phyloP scores from a whole-genome alignment of 345 rosid genomes.

The Populus alba region DNA sequence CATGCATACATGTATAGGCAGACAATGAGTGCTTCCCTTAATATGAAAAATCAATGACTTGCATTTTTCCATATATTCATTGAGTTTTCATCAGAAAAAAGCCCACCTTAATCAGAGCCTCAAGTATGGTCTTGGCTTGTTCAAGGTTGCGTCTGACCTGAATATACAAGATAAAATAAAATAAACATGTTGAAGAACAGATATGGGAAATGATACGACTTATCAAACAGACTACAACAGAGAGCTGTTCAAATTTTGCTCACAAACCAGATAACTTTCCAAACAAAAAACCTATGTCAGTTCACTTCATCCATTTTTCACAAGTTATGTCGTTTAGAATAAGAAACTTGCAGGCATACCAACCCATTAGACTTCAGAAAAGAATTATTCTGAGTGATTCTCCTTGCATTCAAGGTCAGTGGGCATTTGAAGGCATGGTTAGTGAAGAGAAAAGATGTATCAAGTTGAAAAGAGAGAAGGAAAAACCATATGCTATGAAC shows the following conservation, averaged over 20 bases:
- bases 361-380: background rate
- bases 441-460: background rate
- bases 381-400: background rate
- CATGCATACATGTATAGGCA: slow-evolving; percentile 12
- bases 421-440: background rate
- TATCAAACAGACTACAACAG: background rate
- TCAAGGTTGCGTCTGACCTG: slow-evolving; percentile 98
- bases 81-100: slow-evolving; percentile 12
- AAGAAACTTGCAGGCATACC: background rate
- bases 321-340: background rate
- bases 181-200: background rate
- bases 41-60: background rate
- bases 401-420: background rate
- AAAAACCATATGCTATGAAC: background rate
- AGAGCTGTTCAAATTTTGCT: background rate
- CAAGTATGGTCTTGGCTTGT: slow-evolving; percentile 87
- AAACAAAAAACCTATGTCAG: background rate
- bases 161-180: slow-evolving; percentile 16
- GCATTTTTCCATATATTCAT: background rate
- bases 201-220: background rate
- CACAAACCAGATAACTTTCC: background rate
- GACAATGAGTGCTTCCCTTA: slow-evolving; percentile 9
- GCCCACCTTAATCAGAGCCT: slow-evolving; percentile 82
- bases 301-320: background rate
- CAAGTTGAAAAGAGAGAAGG: background rate